These are phyloP conservation scores for Gloeostereum incarnatum DNA, from an alignment of 768 basidiomycete species.

Conservation along the genomic window DNA sequence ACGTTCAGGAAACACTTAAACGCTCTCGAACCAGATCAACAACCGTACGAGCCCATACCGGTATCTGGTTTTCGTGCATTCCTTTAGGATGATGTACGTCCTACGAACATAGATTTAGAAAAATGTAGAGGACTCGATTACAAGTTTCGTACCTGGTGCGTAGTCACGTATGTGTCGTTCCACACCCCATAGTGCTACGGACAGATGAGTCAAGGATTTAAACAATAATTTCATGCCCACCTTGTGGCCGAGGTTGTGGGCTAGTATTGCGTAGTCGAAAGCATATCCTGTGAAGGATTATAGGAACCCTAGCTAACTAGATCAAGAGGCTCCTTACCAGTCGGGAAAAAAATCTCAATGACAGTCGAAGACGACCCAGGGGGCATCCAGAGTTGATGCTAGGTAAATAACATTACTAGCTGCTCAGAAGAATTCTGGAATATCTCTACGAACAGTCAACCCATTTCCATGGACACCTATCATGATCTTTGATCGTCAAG, in stretches of 20 bases:
- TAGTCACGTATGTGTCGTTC: slow-evolving; percentile 49
- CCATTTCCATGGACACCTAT: slow-evolving; percentile 66
- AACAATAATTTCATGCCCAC: slow-evolving; percentile 11
- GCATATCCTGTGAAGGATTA: slow-evolving; percentile 18
- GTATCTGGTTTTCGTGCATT: slow-evolving; percentile 54
- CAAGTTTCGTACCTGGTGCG: slow-evolving; percentile 15
- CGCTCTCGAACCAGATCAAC: slow-evolving; percentile 51
- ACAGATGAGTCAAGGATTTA: neutral
- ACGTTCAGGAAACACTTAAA: no score
- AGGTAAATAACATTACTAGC: neutral
- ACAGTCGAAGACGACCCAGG: slow-evolving; percentile 51
- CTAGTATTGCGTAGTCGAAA: slow-evolving; percentile 32
- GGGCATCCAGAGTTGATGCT: slow-evolving; percentile 62
- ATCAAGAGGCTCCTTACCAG: slow-evolving; percentile 24
- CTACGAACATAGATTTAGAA: slow-evolving; percentile 3
- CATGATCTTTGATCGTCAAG: slow-evolving; percentile 28
- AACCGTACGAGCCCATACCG: slow-evolving; percentile 50
- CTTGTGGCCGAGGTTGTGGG: slow-evolving; percentile 30
- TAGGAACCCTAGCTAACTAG: neutral
- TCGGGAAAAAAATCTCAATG: slow-evolving; percentile 60
- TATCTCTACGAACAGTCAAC: slow-evolving; percentile 38
- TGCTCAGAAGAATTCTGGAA: slow-evolving; percentile 2
- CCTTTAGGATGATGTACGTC: slow-evolving; percentile 41
- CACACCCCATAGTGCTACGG: slow-evolving; percentile 50
- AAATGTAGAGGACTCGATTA: neutral